Evolutionary conservation across 2,329 filamentous ascomycete genomes (phyloP).

Genomic region (Talaromyces funiculosus): DNA sequence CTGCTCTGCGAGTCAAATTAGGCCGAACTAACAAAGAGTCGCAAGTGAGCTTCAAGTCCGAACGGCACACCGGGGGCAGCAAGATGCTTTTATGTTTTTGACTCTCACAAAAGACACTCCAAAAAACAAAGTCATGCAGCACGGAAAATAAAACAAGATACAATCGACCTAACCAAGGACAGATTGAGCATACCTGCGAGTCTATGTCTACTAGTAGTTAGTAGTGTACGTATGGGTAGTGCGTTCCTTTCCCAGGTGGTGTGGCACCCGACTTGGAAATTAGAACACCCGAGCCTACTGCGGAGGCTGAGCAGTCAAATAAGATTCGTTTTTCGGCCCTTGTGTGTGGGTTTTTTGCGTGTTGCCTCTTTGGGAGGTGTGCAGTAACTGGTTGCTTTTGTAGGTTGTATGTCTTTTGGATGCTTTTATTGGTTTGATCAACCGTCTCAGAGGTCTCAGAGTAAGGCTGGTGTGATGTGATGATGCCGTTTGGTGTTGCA

Average conservation of each 20-base stretch:
- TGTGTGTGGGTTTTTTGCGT: background rate
- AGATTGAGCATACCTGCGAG: constrained; percentile 2
- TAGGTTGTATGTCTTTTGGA: background rate
- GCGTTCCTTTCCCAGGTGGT: constrained; percentile 1
- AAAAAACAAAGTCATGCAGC: constrained; percentile 2
- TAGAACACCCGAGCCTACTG: background rate
- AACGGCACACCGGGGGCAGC: background rate
- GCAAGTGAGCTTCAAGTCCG: background rate
- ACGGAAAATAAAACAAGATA: constrained; percentile 5
- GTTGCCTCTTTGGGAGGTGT: constrained; percentile 2
- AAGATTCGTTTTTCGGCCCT: background rate
- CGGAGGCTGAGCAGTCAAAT: constrained; percentile 1
- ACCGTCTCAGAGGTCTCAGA: background rate
- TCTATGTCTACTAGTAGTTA: background rate
- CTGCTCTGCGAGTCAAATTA: background rate
- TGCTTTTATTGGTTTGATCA: constrained; percentile 1
- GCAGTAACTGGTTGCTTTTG: background rate
- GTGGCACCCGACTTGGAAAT: constrained; percentile 2
- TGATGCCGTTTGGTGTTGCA: background rate
- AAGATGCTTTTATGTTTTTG: constrained; percentile 3
- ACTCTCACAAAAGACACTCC: background rate
- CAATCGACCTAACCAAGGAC: background rate
- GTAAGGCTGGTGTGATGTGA: constrained; percentile 1
- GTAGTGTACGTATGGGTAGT: constrained; percentile 2
- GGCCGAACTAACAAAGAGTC: background rate